phyloP scores from a whole-genome alignment of 139 green algal genomes.

The Chlamydomonas schloesseri region DNA sequence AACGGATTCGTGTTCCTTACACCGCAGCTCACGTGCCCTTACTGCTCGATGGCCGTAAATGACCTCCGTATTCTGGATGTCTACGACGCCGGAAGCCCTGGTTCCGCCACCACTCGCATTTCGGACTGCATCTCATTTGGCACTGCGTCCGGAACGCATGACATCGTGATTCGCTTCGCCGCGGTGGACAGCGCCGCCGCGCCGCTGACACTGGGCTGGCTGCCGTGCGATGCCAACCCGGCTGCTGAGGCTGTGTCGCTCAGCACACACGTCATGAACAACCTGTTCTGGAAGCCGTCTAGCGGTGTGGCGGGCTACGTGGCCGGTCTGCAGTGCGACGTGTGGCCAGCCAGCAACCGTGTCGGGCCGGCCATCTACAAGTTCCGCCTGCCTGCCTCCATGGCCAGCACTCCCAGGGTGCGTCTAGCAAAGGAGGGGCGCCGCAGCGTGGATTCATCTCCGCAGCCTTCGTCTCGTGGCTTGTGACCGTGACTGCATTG shows the following conservation, averaged over 20 bases:
- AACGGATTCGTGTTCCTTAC: too few relatives aligned
- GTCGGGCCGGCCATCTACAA: background rate
- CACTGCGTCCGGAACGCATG: background rate
- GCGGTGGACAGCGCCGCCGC: too few relatives aligned
- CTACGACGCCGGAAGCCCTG: background rate
- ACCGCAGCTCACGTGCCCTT: background rate
- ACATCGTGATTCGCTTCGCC: background rate
- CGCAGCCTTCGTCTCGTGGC: too few relatives aligned
- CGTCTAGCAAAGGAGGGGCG: too few relatives aligned
- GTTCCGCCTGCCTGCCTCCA: background rate
- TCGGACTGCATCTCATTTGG: background rate
- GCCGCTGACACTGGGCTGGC: background rate
- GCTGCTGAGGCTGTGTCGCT: background rate
- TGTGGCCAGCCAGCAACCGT: background rate
- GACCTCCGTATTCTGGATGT: background rate
- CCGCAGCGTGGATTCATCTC: too few relatives aligned
- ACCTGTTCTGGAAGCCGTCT: background rate
- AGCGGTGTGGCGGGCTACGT: background rate
- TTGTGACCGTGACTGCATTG: too few relatives aligned
- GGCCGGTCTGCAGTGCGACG: background rate
- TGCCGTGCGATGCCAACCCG: too few relatives aligned
- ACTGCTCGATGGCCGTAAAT: conserved; percentile 11
- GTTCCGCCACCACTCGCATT: background rate
- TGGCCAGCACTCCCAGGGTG: background rate
- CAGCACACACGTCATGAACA: background rate